A percentile compares a stretch with the other conserved stretches of the same genome.
phyloP scores from a whole-genome alignment of 2,329 filamentous ascomycete genomes.

The Neurospora sp. region DNA sequence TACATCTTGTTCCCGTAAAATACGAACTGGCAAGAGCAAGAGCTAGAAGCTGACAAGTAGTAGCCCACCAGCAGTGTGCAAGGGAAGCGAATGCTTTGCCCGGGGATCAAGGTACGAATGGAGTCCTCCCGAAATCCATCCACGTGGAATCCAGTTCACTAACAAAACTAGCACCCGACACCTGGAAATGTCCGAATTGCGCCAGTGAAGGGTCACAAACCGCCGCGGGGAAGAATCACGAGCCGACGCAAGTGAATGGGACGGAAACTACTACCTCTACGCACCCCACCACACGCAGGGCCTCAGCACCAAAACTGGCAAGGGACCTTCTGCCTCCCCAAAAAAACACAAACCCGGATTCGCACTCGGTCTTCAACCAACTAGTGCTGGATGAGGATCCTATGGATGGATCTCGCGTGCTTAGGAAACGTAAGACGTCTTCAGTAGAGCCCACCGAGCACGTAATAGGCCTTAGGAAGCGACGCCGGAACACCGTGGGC shows the following conservation, averaged over 20 bases:
- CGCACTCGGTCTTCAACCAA: slow-evolving; percentile 69
- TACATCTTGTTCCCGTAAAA: slow-evolving; percentile 17
- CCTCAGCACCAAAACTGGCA: slow-evolving; percentile 55
- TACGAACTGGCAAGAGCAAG: background rate
- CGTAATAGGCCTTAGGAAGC: slow-evolving; percentile 40
- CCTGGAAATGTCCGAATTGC: slow-evolving; percentile 45
- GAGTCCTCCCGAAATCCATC: background rate
- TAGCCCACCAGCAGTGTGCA: slow-evolving; percentile 88
- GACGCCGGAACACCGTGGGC: slow-evolving; percentile 32
- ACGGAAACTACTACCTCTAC: slow-evolving; percentile 11
- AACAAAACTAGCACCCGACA: slow-evolving; percentile 27
- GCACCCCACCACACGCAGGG: slow-evolving; percentile 37
- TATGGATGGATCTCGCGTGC: slow-evolving; percentile 63
- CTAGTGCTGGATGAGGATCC: slow-evolving; percentile 62
- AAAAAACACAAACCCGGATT: slow-evolving; percentile 54
- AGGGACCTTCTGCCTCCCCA: slow-evolving; percentile 63
- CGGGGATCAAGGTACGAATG: slow-evolving; percentile 51
- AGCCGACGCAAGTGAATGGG: slow-evolving; percentile 16
- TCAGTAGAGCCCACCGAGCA: slow-evolving; percentile 53
- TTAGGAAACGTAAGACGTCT: slow-evolving; percentile 78
- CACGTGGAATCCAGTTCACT: slow-evolving; percentile 15
- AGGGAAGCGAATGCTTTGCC: slow-evolving; percentile 56
- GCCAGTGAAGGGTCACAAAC: slow-evolving; percentile 13
- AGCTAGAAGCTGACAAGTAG: slow-evolving; percentile 21
- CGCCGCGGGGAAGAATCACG: slow-evolving; percentile 18